Evolutionary conservation across 2,329 filamentous ascomycete species (phyloP).

Genomic region (Elsinoe ampelina): DNA sequence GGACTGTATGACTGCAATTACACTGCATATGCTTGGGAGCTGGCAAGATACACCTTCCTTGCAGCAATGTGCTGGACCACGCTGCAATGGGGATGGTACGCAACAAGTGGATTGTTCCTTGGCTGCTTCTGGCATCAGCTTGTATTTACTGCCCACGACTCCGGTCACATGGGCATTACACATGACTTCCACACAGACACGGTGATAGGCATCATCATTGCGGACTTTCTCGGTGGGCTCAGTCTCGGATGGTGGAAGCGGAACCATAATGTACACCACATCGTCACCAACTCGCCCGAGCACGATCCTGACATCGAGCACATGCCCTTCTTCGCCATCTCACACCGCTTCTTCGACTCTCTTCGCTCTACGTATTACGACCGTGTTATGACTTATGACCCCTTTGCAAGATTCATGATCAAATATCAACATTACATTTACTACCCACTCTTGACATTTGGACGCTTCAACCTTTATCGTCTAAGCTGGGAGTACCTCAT

Average conservation of each 20-base stretch:
- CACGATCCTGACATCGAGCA: conserved; percentile 88
- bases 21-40: conserved; percentile 65
- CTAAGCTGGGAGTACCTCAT: conserved; percentile 59
- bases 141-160: conserved; percentile 88
- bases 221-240: conserved; percentile 79
- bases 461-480: conserved; percentile 63
- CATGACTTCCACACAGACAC: conserved; percentile 78
- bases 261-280: conserved; percentile 34
- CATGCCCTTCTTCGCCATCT: conserved; percentile 59
- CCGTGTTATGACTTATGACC: conserved; percentile 55
- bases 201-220: conserved; percentile 79
- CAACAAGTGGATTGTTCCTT: conserved; percentile 62
- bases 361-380: conserved; percentile 59
- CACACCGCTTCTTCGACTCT: conserved; percentile 54
- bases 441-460: conserved; percentile 56
- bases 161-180: conserved; percentile 95
- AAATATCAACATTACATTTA: conserved; percentile 57
- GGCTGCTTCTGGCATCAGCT: conserved; percentile 90
- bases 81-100: conserved; percentile 35
- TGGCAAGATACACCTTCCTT: conserved; percentile 60
- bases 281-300: conserved; percentile 78
- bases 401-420: conserved; percentile 49
- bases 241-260: conserved; percentile 72
- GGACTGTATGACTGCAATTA: conserved; percentile 82
- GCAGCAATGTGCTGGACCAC: conserved; percentile 50